Evolutionary conservation across 176 grass and related monocot genomes (phyloP), one percentile per base, ranked within the genome.

Genomic region (Avena atlantica): DNA sequence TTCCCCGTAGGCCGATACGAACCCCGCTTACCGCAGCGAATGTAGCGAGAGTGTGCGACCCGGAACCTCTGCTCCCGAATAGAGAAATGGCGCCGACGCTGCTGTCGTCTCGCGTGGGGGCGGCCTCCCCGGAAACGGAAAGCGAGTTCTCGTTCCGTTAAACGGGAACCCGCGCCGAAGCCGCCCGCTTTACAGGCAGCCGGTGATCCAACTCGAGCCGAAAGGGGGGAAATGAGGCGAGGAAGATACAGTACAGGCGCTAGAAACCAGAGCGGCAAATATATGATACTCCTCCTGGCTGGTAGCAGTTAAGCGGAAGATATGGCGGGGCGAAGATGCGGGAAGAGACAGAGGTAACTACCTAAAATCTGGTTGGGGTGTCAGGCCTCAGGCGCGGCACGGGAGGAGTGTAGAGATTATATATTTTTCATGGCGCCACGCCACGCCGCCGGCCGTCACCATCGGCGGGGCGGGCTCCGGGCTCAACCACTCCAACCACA

Each of bases 341-440:
- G 82, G 34, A 69, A 68, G 73, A 76, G 74, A 78, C 53, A 82
- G n/a, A 13, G 78, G 37, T 86, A 92, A 84, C 80, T 70, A 94
- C 92, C 97, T 94, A 90, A 97, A 95, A 87, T 93, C 94, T 95
- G 83, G 94, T 97, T 99, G 66, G 74, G 75, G 93, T 84, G 94
- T 91, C 92, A 88, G 64, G 78, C 51, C 75, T 94, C 90, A 74
- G 78, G 74, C 67, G 59, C 24, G 13, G 61, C 3, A 10, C 45
- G 31, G 63, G 87, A 58, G 84, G 78, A 58, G 84, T 83, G 70
- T 86, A 89, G 84, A 89, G 81, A 81, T 79, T 47, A 55, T 7
- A 42, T 42, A 56, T 66, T 70, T 24, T 40, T 11, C 84, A 87
- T 65, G 73, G 84, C 70, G 78, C 86, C 81, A 40, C 62, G 79